These are phyloP conservation scores for Exserohilum rostratum DNA, from an alignment of 2,329 filamentous ascomycete species.

Conservation along the genomic window DNA sequence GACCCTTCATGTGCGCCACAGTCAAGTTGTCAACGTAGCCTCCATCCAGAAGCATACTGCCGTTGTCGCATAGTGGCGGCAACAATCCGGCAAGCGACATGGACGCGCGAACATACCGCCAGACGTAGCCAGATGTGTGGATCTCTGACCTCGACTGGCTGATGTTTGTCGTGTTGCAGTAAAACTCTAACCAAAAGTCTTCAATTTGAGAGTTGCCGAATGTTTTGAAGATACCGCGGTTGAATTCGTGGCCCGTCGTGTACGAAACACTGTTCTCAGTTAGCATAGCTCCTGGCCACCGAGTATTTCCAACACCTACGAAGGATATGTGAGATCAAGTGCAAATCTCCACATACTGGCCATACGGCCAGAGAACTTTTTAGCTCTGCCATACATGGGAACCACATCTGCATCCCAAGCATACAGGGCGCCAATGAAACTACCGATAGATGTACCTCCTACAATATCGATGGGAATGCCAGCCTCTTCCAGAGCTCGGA, in stretches of 20 bases:
- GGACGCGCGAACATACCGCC: slow-evolving; percentile 93
- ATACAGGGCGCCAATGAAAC: slow-evolving; percentile 94
- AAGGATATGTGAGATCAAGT: slow-evolving; percentile 92
- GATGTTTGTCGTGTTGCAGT: slow-evolving; percentile 99
- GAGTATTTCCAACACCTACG: slow-evolving; percentile 49
- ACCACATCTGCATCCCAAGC: slow-evolving; percentile 96
- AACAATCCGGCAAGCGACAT: slow-evolving; percentile 95
- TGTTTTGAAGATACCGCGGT: slow-evolving; percentile 97
- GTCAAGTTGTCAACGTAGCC: slow-evolving; percentile 98
- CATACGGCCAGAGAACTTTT: slow-evolving; percentile 99
- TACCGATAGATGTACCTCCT: slow-evolving; percentile 93
- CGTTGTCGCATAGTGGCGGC: slow-evolving; percentile 94
- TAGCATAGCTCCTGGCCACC: slow-evolving; percentile 9
- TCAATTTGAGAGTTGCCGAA: slow-evolving; percentile 97
- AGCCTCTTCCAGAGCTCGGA: slow-evolving; percentile 91
- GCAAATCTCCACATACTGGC: slow-evolving; percentile 99
- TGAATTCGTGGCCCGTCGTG: slow-evolving; percentile 98
- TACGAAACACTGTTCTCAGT: slow-evolving; percentile 70
- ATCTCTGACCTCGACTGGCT: slow-evolving; percentile 90
- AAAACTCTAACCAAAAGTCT: slow-evolving; percentile 98
- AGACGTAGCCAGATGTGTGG: slow-evolving; percentile 95
- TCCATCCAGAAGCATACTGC: slow-evolving; percentile 93
- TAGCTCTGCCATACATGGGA: slow-evolving; percentile 93
- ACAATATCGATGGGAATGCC: slow-evolving; percentile 95
- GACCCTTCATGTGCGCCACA: slow-evolving; percentile 93